Conservation (phyloP, 768 basidiomycete species). For the Leccinum variicolor region DNA sequence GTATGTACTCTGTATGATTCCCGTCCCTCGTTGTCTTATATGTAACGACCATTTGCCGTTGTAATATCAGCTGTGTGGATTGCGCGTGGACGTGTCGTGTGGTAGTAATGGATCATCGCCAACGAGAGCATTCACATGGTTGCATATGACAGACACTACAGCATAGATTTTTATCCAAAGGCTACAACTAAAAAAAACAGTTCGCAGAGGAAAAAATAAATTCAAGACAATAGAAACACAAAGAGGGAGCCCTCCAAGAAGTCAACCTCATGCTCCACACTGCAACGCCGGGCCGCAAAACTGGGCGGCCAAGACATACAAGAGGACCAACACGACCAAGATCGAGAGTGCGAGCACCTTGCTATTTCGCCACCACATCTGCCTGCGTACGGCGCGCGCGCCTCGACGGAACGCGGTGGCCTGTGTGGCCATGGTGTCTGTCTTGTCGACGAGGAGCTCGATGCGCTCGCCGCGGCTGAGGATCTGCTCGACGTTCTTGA, state of each 20-base stretch:
- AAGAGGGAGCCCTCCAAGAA: background rate
- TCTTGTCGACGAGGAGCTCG: conserved; percentile 95
- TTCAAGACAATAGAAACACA: background rate
- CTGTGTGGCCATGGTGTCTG: conserved; percentile 91
- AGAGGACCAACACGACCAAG: conserved; percentile 66
- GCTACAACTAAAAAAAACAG: conserved; percentile 7
- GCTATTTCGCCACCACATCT: conserved; percentile 89
- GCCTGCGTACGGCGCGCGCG: conserved; percentile 73
- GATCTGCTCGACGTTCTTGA: conserved; percentile 97
- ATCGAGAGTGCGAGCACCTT: conserved; percentile 65
- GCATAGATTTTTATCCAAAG: background rate
- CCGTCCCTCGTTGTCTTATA: conserved; percentile 12
- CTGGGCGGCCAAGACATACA: conserved; percentile 84
- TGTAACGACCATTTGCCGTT: conserved; percentile 4
- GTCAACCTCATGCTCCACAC: conserved; percentile 37
- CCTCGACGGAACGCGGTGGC: conserved; percentile 91
- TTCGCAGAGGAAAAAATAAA: background rate
- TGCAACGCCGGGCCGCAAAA: conserved; percentile 84
- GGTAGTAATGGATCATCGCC: no score
- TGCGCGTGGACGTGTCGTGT: no score
- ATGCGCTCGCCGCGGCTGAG: conserved; percentile 92
- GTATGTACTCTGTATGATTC: conserved; percentile 18
- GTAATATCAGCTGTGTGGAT: no score
- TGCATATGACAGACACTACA: conserved; percentile 10
- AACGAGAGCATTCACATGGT: background rate